Evolutionary conservation across 768 basidiomycete genomes (phyloP).

Genomic region (Lanmaoa pseudosensibilis): DNA sequence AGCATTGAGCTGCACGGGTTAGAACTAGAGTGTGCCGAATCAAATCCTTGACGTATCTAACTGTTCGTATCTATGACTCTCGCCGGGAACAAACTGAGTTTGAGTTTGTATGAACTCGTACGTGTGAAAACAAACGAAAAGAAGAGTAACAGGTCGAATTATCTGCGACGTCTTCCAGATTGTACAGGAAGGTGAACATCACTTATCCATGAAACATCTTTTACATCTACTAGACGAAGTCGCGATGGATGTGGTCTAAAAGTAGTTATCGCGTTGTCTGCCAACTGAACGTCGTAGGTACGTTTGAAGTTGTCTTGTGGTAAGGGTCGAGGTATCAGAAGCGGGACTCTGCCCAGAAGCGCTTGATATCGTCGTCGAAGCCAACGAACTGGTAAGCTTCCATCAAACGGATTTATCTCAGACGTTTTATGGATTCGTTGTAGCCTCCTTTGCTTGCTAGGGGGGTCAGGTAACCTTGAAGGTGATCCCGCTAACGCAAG

Average conservation of each 20-base stretch:
- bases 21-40: constrained; percentile 55
- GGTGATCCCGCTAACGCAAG: constrained; percentile 43
- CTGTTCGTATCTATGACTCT: constrained; percentile 13
- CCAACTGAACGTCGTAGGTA: constrained; percentile 34
- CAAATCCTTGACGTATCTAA: constrained; percentile 26
- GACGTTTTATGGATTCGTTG: neutral
- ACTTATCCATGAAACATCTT: constrained; percentile 39
- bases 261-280: constrained; percentile 30
- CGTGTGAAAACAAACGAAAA: neutral
- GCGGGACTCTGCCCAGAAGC: constrained; percentile 61
- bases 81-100: neutral
- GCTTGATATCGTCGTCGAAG: constrained; percentile 55
- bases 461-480: constrained; percentile 26
- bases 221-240: constrained; percentile 25
- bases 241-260: constrained; percentile 17
- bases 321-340: constrained; percentile 40
- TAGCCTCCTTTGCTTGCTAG: constrained; percentile 29
- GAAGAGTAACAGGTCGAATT: neutral
- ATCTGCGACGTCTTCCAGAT: constrained; percentile 3
- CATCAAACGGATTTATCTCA: constrained; percentile 16
- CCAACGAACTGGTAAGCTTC: constrained; percentile 28
- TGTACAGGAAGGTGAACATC: constrained; percentile 5
- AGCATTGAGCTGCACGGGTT: constrained; percentile 87
- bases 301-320: constrained; percentile 1
- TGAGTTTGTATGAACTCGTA: neutral